Evolutionary conservation across 768 basidiomycete species (phyloP).

Genomic region (Royoungia palumana): DNA sequence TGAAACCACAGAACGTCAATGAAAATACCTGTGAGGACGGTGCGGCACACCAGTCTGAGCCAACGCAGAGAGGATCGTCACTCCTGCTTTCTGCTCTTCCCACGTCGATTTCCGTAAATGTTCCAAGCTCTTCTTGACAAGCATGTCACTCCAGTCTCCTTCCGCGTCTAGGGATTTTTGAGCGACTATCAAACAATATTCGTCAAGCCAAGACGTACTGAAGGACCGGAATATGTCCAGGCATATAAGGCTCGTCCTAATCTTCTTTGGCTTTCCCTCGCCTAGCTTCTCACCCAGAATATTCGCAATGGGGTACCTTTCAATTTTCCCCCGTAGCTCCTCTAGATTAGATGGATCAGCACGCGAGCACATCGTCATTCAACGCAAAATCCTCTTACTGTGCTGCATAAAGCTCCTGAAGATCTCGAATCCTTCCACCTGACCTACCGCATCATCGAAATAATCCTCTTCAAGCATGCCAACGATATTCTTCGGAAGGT

Average conservation of each 20-base stretch:
- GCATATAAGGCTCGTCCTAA: slow-evolving; percentile 18
- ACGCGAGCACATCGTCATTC: neutral
- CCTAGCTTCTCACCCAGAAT: slow-evolving; percentile 15
- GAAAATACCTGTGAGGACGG: neutral
- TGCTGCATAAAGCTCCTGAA: slow-evolving; percentile 19
- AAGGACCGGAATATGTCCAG: slow-evolving; percentile 20
- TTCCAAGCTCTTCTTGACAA: neutral
- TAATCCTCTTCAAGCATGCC: slow-evolving; percentile 20
- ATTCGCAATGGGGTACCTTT: slow-evolving; percentile 6
- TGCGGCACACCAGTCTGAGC: slow-evolving; percentile 5
- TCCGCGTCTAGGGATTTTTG: neutral
- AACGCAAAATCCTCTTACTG: slow-evolving; percentile 6
- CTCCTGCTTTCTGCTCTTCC: slow-evolving; percentile 4
- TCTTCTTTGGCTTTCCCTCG: slow-evolving; percentile 9
- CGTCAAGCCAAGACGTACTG: neutral
- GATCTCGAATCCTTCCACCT: slow-evolving; percentile 22
- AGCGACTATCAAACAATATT: neutral
- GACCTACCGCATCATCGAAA: slow-evolving; percentile 23
- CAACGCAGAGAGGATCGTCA: slow-evolving; percentile 4
- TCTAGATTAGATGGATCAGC: slow-evolving; percentile 8
- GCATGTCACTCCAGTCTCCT: neutral
- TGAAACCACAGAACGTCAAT: neutral
- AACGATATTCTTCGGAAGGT: slow-evolving; percentile 16
- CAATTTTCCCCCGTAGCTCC: slow-evolving; percentile 11
- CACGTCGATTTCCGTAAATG: neutral